Evolutionary conservation across 331 rosid species (phyloP).

Genomic region (Ulmus americana): DNA sequence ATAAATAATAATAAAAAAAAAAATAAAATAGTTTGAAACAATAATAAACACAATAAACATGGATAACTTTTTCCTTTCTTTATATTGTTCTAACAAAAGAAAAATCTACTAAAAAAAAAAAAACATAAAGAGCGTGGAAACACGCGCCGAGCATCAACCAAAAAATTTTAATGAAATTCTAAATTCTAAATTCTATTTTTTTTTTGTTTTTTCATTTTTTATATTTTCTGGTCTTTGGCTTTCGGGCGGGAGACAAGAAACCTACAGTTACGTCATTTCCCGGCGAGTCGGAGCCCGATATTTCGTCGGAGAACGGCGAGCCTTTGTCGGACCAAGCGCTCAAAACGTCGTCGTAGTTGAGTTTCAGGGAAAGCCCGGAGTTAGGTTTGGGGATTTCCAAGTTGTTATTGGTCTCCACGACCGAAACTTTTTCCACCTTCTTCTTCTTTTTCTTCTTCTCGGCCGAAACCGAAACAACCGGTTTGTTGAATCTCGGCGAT

Average conservation of each 20-base stretch:
- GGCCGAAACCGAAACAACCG: conserved; percentile 15
- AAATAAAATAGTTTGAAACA: no score
- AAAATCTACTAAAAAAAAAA: background rate
- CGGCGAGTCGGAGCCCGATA: conserved; percentile 29
- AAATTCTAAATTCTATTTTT: background rate
- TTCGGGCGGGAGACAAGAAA: conserved; percentile 31
- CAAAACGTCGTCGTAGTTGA: conserved; percentile 68
- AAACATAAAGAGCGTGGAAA: background rate
- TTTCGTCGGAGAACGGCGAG: conserved; percentile 69
- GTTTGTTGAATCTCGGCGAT: conserved; percentile 49
- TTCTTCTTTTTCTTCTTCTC: conserved; percentile 43
- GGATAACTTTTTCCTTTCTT: background rate
- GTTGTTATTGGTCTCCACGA: conserved; percentile 16
- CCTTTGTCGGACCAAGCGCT: conserved; percentile 72
- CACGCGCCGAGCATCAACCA: conserved; percentile 7
- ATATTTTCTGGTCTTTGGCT: conserved; percentile 19
- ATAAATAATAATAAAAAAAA: no score
- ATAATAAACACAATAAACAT: background rate
- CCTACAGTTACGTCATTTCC: conserved; percentile 67
- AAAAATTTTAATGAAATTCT: background rate
- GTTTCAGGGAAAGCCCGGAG: conserved; percentile 57
- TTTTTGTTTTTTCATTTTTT: background rate
- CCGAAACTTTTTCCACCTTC: conserved; percentile 8
- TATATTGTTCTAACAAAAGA: background rate
- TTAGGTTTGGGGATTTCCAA: conserved; percentile 20